Evolutionary conservation across 2,329 filamentous ascomycete species (phyloP).

Genomic region (Pseudocercospora fuligena): DNA sequence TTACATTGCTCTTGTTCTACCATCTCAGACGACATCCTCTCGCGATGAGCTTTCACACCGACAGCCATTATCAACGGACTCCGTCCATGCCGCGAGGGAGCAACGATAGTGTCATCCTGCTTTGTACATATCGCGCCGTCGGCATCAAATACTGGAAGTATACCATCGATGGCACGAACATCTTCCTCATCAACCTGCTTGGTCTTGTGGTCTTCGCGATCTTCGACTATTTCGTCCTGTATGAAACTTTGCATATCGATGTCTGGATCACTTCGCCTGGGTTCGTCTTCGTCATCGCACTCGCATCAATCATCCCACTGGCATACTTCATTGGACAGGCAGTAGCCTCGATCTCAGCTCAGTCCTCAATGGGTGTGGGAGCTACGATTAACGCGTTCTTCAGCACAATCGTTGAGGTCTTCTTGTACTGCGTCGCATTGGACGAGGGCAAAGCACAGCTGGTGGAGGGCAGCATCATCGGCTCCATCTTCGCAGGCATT

Average conservation of each 20-base stretch:
- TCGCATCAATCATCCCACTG: constrained; percentile 92
- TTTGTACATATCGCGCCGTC: constrained; percentile 96
- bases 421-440: constrained; percentile 92
- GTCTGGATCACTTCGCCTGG: constrained; percentile 79
- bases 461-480: constrained; percentile 95
- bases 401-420: constrained; percentile 96
- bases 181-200: constrained; percentile 97
- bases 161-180: constrained; percentile 96
- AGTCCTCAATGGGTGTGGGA: constrained; percentile 97
- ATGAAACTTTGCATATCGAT: constrained; percentile 69
- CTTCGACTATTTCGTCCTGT: constrained; percentile 84
- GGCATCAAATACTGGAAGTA: constrained; percentile 99
- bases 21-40: constrained; percentile 92
- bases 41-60: constrained; percentile 89
- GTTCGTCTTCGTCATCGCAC: constrained; percentile 80
- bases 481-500: constrained; percentile 96
- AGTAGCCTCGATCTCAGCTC: constrained; percentile 96
- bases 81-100: constrained; percentile 58
- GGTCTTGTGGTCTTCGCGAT: constrained; percentile 93
- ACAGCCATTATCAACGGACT: constrained; percentile 72
- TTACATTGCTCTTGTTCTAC: constrained; percentile 85
- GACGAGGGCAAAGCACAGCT: constrained; percentile 89
- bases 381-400: constrained; percentile 98
- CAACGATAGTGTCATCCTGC: constrained; percentile 72
- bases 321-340: constrained; percentile 99